Evolutionary conservation across 2,329 filamentous ascomycete species (phyloP), one percentile per base, ranked within the genome.

Genomic region (Cyphellophora europaea): DNA sequence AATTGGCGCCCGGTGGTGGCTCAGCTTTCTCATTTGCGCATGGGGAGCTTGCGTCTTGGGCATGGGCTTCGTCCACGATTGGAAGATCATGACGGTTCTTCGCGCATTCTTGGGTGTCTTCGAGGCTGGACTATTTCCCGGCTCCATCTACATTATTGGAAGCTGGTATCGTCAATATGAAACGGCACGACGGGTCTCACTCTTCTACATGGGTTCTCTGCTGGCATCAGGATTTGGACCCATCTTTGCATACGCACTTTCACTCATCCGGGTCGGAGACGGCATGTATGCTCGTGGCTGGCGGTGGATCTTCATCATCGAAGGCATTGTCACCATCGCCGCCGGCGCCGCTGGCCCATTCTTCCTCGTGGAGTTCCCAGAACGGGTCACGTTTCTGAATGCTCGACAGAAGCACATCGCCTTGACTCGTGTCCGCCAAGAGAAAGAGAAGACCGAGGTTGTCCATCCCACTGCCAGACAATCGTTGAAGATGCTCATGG

Each of bases 91-190:
- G 38, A 39, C 43, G 18, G 44, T 36, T 19, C 32, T 50, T n/a
- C 30, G 49, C 36, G 33, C 37, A 11, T 29, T 82, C 2, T 63
- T 82, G 11, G 79, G 79, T 33, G 42, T 79, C 3, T 66, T 82
- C 17, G 79, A 83, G 53, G 72, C 54, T 29, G 63, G 79, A 0
- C 33, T 79, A 55, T 84, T 83, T 55, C 79, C 79, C 0, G 72
- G 72, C 34, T 77, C 34, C 11, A 23, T 41, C 8, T 41, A 30
- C 38, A 30, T 41, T 11, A 38, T 44, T 19, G 29, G 32, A 8
- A 33, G 30, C 11, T 44, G 42, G 39, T 42, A 42, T 23, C 30
- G 17, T 11, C 31, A 32, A 40, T 42, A 36, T 43, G 56, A 59
- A 33, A 51, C 58, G 49, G 49, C 58, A 15, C 45, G 52, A 43